phyloP scores from a whole-genome alignment of 495 filamentous ascomycete genomes.

The Hypoxylon fuscum region DNA sequence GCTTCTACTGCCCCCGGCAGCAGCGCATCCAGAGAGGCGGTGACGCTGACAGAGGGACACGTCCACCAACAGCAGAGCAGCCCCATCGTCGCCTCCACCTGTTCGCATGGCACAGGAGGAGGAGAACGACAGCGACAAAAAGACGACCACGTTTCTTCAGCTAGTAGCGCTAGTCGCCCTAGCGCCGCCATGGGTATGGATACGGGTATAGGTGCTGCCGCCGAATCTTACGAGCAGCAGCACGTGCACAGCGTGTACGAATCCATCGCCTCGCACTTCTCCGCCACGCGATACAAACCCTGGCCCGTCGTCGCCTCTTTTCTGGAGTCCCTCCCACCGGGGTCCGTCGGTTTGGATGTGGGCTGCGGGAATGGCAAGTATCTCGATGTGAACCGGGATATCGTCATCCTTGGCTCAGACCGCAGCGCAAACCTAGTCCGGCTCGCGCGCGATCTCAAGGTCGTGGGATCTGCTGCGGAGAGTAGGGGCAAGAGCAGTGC shows the following conservation, averaged over 20 bases:
- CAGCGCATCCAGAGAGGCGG: slow-evolving; percentile 21
- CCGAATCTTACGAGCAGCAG: slow-evolving; percentile 74
- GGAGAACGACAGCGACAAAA: no score
- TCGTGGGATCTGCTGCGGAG: no score
- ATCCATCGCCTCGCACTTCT: slow-evolving; percentile 94
- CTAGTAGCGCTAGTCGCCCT: not conserved
- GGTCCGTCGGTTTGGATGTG: slow-evolving; percentile 88
- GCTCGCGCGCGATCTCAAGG: slow-evolving; percentile 74
- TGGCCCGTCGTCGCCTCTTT: slow-evolving; percentile 93
- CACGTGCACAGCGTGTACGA: slow-evolving; percentile 96
- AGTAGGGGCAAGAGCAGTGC: not conserved
- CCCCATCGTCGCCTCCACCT: slow-evolving; percentile 11
- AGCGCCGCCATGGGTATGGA: no score
- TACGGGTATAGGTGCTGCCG: no score
- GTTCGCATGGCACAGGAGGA: slow-evolving; percentile 35
- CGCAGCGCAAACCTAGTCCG: slow-evolving; percentile 78
- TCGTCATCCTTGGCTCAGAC: slow-evolving; percentile 90
- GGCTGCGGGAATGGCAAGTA: slow-evolving; percentile 99
- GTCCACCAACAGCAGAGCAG: slow-evolving; percentile 2
- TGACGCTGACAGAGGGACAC: slow-evolving; percentile 21
- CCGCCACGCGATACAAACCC: slow-evolving; percentile 94
- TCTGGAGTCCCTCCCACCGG: slow-evolving; percentile 69
- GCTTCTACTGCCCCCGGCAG: not conserved
- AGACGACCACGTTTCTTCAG: slow-evolving; percentile 10
- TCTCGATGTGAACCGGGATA: slow-evolving; percentile 75